Evolutionary conservation across 345 rosid genomes (phyloP).

Genomic region (Eucalyptus albens): DNA sequence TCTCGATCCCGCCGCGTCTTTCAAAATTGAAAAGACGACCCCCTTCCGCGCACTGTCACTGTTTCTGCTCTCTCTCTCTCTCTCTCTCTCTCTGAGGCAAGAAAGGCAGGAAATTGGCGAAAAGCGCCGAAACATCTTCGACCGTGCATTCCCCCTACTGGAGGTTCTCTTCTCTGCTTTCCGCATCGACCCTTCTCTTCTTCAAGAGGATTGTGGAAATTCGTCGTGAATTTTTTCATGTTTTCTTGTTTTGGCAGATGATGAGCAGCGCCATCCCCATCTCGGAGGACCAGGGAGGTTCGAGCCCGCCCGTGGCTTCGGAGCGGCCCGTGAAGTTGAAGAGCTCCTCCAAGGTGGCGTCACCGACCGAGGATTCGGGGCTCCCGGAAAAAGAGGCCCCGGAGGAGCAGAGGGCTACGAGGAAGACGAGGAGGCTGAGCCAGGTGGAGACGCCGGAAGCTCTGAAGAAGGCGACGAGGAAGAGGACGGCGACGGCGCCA

Average conservation of each 20-base stretch:
- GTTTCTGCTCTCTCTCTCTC: neutral
- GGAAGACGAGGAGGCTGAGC: slow-evolving; percentile 21
- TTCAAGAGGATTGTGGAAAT: neutral
- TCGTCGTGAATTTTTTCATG: neutral
- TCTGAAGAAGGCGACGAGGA: neutral
- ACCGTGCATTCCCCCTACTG: neutral
- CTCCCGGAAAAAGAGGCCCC: neutral
- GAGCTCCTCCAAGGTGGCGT: neutral
- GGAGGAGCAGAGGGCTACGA: neutral
- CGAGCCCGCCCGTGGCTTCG: neutral
- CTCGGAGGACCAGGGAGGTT: neutral
- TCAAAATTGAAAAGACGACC: neutral
- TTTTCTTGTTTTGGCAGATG: neutral
- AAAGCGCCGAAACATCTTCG: neutral
- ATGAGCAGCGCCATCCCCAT: neutral
- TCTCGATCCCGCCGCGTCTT: neutral
- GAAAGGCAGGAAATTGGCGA: neutral
- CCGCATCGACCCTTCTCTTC: neutral
- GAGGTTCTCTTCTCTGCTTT: neutral
- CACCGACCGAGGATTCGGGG: neutral
- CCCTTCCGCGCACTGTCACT: neutral
- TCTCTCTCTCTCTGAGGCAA: neutral
- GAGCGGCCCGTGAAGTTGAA: neutral
- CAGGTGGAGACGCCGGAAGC: slow-evolving; percentile 24
- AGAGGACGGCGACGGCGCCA: neutral